Conservation (phyloP, 495 filamentous ascomycete genomes). For the Neohortaea acidophila region DNA sequence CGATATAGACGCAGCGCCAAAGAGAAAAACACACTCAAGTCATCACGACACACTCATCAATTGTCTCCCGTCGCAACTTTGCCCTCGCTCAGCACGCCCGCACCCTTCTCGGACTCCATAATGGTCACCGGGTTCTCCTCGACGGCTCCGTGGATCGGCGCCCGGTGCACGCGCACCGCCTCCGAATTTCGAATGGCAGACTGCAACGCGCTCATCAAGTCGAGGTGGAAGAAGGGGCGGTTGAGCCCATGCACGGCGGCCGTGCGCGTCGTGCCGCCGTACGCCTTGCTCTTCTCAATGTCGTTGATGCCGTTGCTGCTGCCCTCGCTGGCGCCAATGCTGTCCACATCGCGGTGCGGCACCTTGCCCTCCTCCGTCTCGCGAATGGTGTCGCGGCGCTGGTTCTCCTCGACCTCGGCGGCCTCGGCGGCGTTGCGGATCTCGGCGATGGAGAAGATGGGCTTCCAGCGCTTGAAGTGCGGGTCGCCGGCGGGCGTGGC, state of each 20-base stretch:
- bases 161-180: conserved; percentile 30
- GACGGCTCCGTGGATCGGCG: no score
- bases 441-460: conserved; percentile 91
- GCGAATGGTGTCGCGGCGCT: conserved; percentile 27
- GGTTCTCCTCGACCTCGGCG: conserved; percentile 41
- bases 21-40: no score
- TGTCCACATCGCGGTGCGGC: conserved; percentile 19
- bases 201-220: conserved; percentile 80
- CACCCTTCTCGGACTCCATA: no score
- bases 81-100: no score
- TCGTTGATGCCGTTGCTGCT: conserved; percentile 30
- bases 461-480: conserved; percentile 62
- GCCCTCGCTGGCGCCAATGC: conserved; percentile 11
- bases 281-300: conserved; percentile 32
- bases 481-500: conserved; percentile 42
- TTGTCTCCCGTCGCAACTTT: no score
- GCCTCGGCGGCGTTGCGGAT: conserved; percentile 48
- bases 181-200: conserved; percentile 71
- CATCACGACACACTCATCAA: no score
- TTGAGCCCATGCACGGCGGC: conserved; percentile 73
- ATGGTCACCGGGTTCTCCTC: no score
- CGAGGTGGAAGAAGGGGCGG: conserved; percentile 85
- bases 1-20: no score
- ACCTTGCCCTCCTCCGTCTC: conserved; percentile 17
- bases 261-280: conserved; percentile 26